A percentile compares a stretch with the other conserved stretches of the same genome.
phyloP scores from a whole-genome alignment of 2,329 filamentous ascomycete genomes.

The Stemphylium beticola region DNA sequence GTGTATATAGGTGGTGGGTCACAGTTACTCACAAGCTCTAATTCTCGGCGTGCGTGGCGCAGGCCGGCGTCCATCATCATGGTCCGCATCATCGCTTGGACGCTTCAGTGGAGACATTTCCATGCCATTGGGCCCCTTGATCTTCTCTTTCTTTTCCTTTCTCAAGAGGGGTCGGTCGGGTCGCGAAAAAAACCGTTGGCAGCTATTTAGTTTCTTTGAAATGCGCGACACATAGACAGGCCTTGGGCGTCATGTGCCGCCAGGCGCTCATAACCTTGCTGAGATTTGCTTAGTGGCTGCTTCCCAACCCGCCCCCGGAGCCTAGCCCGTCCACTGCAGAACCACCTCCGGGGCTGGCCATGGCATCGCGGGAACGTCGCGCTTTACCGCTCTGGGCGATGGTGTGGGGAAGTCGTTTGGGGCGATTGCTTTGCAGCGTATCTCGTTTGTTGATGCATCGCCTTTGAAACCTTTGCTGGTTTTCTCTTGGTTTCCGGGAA shows the following conservation, averaged over 20 bases:
- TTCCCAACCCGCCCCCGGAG: background rate
- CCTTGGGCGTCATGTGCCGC: background rate
- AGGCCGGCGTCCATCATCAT: slow-evolving; percentile 35
- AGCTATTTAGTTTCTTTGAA: slow-evolving; percentile 8
- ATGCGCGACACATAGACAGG: background rate
- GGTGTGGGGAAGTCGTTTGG: too few species aligned
- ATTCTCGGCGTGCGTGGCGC: slow-evolving; percentile 34
- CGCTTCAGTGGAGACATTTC: slow-evolving; percentile 64
- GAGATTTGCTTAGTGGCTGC: slow-evolving; percentile 3
- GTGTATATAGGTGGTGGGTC: background rate
- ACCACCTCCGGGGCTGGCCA: too few species aligned
- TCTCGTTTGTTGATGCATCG: too few species aligned
- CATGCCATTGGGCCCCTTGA: slow-evolving; percentile 53
- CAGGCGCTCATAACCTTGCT: slow-evolving; percentile 9
- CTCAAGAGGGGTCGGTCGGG: background rate
- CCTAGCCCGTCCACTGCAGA: background rate
- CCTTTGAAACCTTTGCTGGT: too few species aligned
- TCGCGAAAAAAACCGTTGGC: slow-evolving; percentile 9
- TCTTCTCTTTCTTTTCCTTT: too few species aligned
- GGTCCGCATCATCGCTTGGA: slow-evolving; percentile 37
- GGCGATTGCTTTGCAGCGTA: too few species aligned
- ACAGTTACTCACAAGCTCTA: slow-evolving; percentile 32
- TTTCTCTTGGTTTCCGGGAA: too few species aligned
- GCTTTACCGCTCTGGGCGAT: background rate
- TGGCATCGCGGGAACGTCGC: background rate